Conservation (phyloP, 768 basidiomycete genomes). For the Calocera viscosa region DNA sequence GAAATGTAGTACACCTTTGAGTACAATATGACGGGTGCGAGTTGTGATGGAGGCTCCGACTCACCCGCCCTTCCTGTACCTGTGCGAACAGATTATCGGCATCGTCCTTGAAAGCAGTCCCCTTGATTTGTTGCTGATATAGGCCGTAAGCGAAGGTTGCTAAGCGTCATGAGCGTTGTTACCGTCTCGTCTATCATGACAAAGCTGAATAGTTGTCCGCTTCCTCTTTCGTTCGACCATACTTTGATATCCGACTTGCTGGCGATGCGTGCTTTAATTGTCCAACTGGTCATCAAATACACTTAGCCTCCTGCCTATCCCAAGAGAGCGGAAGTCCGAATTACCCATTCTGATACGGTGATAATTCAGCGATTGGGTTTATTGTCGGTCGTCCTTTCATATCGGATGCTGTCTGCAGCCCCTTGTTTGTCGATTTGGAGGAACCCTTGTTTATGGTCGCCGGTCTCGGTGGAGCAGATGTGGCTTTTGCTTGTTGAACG, state of each 20-base stretch:
- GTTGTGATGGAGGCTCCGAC: neutral
- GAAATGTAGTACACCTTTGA: constrained; percentile 27
- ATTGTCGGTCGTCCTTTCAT: constrained; percentile 23
- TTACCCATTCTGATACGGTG: neutral
- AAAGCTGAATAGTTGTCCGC: constrained; percentile 35
- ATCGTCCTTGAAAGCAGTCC: constrained; percentile 34
- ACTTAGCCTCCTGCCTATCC: neutral
- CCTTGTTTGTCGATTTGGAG: neutral
- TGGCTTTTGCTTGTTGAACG: constrained; percentile 10
- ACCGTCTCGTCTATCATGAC: constrained; percentile 35
- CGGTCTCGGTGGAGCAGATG: neutral
- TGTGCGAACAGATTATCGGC: constrained; percentile 31
- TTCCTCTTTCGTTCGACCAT: constrained; percentile 33
- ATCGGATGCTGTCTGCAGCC: constrained; percentile 5
- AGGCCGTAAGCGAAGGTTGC: neutral
- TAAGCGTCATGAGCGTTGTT: neutral
- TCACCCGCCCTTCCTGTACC: constrained; percentile 33
- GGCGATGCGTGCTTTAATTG: constrained; percentile 35
- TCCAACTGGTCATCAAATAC: constrained; percentile 23
- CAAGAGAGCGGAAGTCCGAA: neutral
- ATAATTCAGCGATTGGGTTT: constrained; percentile 7
- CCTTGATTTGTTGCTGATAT: constrained; percentile 32
- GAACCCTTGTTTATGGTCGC: constrained; percentile 13
- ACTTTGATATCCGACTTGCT: constrained; percentile 32
- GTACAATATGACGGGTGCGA: neutral